Evolutionary conservation across 2,329 filamentous ascomycete species (phyloP).

Genomic region (Diaporthe sp.): DNA sequence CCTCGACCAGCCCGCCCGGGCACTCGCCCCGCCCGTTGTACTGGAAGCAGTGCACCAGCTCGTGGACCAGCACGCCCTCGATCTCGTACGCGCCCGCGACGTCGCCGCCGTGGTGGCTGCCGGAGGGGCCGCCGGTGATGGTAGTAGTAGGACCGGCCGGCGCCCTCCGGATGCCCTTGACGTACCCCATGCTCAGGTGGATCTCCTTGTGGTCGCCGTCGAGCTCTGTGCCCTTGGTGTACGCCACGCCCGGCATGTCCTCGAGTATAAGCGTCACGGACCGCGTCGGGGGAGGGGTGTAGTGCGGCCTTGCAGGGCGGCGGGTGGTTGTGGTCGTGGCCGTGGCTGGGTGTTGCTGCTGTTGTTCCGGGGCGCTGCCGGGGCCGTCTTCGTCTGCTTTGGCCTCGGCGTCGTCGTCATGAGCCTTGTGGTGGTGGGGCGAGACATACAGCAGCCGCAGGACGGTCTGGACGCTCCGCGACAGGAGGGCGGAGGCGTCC

Average conservation of each 20-base stretch:
- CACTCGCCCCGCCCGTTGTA: constrained; percentile 75
- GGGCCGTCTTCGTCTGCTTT: too few relatives aligned
- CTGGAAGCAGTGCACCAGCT: constrained; percentile 96
- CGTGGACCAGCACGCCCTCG: constrained; percentile 87
- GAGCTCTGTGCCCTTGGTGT: constrained; percentile 71
- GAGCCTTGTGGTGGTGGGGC: constrained; percentile 53
- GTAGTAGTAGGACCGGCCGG: constrained; percentile 42
- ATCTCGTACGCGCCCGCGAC: constrained; percentile 69
- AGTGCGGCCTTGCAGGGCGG: constrained; percentile 13
- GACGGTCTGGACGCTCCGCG: constrained; percentile 75
- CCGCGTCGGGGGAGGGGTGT: constrained; percentile 73
- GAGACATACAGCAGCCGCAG: constrained; percentile 78
- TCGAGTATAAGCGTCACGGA: constrained; percentile 88
- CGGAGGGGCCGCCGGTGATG: constrained; percentile 30
- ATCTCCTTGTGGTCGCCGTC: constrained; percentile 43
- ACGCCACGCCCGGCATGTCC: constrained; percentile 86
- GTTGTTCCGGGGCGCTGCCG: background rate
- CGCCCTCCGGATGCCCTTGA: constrained; percentile 60
- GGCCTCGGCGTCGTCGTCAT: constrained; percentile 31
- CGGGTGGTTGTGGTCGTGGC: background rate
- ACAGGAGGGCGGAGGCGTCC: constrained; percentile 73
- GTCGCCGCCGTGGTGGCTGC: constrained; percentile 51
- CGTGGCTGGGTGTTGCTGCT: background rate
- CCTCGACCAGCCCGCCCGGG: constrained; percentile 87
- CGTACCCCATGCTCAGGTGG: constrained; percentile 83